Evolutionary conservation across 495 filamentous ascomycete genomes (phyloP).

Genomic region (Penicillium canescens): DNA sequence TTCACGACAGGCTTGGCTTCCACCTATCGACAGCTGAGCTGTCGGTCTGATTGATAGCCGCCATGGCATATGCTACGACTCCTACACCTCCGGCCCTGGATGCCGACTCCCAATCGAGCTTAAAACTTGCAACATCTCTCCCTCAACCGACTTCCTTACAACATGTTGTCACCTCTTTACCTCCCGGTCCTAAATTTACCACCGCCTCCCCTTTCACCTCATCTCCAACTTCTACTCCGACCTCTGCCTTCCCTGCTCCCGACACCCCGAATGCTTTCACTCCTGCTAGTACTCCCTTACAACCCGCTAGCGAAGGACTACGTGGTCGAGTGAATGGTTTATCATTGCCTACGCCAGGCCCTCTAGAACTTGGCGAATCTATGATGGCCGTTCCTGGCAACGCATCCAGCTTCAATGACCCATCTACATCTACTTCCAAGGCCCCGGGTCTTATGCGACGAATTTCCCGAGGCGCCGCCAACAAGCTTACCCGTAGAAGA

Average conservation of each 20-base stretch:
- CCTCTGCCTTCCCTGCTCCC: slow-evolving; percentile 29
- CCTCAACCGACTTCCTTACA: slow-evolving; percentile 38
- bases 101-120: slow-evolving; percentile 41
- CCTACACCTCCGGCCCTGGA: slow-evolving; percentile 43
- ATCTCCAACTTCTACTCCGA: slow-evolving; percentile 33
- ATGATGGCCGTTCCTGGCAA: slow-evolving; percentile 44
- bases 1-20: slow-evolving; percentile 33
- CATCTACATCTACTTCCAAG: slow-evolving; percentile 50
- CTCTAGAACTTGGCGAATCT: slow-evolving; percentile 58
- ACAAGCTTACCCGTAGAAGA: slow-evolving; percentile 62
- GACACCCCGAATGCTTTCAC: slow-evolving; percentile 43
- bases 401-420: slow-evolving; percentile 46
- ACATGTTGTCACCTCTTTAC: slow-evolving; percentile 37
- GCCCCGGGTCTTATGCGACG: slow-evolving; percentile 63
- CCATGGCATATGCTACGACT: slow-evolving; percentile 46
- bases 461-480: slow-evolving; percentile 65
- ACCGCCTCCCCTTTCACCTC: slow-evolving; percentile 33
- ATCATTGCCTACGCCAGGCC: slow-evolving; percentile 38
- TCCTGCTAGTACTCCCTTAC: slow-evolving; percentile 50
- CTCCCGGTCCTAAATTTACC: slow-evolving; percentile 26
- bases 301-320: slow-evolving; percentile 50
- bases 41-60: slow-evolving; percentile 33
- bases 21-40: slow-evolving; percentile 38
- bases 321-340: slow-evolving; percentile 44
- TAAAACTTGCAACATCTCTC: slow-evolving; percentile 43